These are phyloP conservation scores for Kodamaea neixiangensis DNA, from an alignment of 805 yeast species.

Conservation along the genomic window DNA sequence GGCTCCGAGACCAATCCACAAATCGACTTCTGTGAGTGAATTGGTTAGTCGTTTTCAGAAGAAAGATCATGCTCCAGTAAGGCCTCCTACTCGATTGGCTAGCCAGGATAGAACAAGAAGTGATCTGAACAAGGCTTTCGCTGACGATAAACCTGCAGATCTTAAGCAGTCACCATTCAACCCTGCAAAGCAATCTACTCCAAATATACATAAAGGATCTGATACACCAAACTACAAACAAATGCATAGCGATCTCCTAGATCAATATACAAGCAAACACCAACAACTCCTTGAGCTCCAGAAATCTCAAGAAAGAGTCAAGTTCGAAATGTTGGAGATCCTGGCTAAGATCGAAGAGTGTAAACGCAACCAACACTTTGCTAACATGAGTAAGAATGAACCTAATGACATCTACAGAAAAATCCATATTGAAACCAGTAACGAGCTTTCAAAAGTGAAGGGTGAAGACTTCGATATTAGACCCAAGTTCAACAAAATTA, in stretches of 20 bases:
- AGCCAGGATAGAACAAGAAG: not conserved
- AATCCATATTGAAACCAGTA: constrained; percentile 13
- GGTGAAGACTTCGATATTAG: constrained; percentile 4
- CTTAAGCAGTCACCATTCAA: not conserved
- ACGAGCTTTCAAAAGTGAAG: constrained; percentile 8
- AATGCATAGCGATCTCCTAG: constrained; percentile 16
- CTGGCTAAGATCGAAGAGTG: constrained; percentile 23
- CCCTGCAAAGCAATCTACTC: not conserved
- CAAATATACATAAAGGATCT: not conserved
- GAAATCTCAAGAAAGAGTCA: constrained; percentile 34
- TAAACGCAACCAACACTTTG: constrained; percentile 15
- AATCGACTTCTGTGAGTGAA: constrained; percentile 9
- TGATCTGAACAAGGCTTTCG: not conserved
- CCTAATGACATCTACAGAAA: constrained; percentile 11
- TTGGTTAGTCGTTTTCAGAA: constrained; percentile 8
- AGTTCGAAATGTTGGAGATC: constrained; percentile 37
- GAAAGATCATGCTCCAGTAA: not conserved
- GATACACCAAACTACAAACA: constrained; percentile 1
- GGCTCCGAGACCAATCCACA: constrained; percentile 1
- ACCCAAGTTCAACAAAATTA: constrained; percentile 14
- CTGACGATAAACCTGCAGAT: not conserved
- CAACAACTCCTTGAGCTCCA: constrained; percentile 52
- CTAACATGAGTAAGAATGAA: constrained; percentile 3
- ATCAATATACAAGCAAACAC: constrained; percentile 50
- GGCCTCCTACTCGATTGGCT: not conserved